A percentile compares a stretch with the other conserved stretches of the same genome.
These are phyloP conservation scores for Isochrysis galbana DNA, from an alignment of 78 protist genomes.

Conservation along the genomic window DNA sequence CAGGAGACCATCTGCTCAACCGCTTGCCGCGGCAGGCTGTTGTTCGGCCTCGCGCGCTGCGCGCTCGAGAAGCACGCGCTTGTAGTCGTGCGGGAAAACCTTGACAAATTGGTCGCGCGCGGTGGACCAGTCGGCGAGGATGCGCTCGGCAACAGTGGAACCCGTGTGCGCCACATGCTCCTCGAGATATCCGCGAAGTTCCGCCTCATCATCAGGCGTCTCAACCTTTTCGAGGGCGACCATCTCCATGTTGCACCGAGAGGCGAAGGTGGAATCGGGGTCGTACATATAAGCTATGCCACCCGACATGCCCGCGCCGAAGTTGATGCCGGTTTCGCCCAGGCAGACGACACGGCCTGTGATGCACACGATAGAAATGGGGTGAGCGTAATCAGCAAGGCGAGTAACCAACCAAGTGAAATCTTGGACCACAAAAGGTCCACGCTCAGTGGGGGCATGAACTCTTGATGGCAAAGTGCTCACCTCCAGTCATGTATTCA, in stretches of 20 bases:
- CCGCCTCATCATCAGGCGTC: background rate
- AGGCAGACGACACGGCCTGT: slow-evolving; percentile 77
- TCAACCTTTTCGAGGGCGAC: background rate
- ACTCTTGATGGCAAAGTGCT: no score
- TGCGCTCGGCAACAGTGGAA: background rate
- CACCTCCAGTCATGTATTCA: slow-evolving; percentile 92
- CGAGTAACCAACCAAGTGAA: no score
- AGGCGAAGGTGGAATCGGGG: background rate
- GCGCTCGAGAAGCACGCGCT: background rate
- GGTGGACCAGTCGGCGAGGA: slow-evolving; percentile 27
- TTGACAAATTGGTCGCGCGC: slow-evolving; percentile 1
- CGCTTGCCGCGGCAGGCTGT: no score
- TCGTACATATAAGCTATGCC: slow-evolving; percentile 77
- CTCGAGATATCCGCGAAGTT: background rate
- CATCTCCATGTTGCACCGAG: background rate
- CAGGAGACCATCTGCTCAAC: no score
- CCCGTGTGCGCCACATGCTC: background rate
- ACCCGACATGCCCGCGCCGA: slow-evolving; percentile 89
- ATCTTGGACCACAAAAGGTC: no score
- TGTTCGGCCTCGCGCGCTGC: background rate
- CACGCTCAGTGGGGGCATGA: no score
- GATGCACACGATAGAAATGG: no score
- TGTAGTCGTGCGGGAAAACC: background rate
- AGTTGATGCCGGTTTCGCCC: slow-evolving; percentile 66
- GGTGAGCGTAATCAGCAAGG: no score